Evolutionary conservation across 345 rosid genomes (phyloP), one percentile per base, ranked within the genome.

Genomic region (Populus davidiana): DNA sequence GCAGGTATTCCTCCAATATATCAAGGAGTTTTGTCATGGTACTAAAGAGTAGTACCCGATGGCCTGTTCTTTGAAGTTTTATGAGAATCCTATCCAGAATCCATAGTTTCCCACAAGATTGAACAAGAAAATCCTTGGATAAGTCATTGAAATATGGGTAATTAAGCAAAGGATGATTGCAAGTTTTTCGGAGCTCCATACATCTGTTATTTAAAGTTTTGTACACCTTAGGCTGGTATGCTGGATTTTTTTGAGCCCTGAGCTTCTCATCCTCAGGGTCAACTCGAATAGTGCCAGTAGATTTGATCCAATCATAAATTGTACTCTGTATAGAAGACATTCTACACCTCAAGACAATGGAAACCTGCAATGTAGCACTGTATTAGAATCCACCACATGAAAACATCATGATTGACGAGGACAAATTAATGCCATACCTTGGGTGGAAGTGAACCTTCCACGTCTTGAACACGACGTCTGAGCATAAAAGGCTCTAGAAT

Each of bases 401-500:
- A 78, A 71, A 44, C 70, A 47, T 16, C 36, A 31, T 65, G 41
- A 63, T 31, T 31, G 36, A 65, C 6, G 4, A 65, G n/a, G 29
- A n/a, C 29, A 69, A 69, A 23, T 23, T 38, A 81, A 35, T 83
- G 78, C 82, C 18, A 62, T 86, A 96, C 99, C 98, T 96, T 96
- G 17, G 99, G 94, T 75, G 99, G 99, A 84, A 96, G 97, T 63
- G 97, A 92, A 81, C 99, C 97, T 87, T 96, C 99, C 79, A 96
- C 99, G 83, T 96, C 99, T 87, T 96, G 97, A 70, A 96, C 97
- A 49, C 98, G 99, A 8, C 99, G 97, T 76, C 99, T 92, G 73
- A 96, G 98, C 99, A 96, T 96, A 87, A 96, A 96, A 56, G 99
- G 99, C 88, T 96, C 99, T 80, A 96, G 85, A 78, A 96, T 96